phyloP scores from a whole-genome alignment of 208 protist species.

The Trypanosoma caninum region DNA sequence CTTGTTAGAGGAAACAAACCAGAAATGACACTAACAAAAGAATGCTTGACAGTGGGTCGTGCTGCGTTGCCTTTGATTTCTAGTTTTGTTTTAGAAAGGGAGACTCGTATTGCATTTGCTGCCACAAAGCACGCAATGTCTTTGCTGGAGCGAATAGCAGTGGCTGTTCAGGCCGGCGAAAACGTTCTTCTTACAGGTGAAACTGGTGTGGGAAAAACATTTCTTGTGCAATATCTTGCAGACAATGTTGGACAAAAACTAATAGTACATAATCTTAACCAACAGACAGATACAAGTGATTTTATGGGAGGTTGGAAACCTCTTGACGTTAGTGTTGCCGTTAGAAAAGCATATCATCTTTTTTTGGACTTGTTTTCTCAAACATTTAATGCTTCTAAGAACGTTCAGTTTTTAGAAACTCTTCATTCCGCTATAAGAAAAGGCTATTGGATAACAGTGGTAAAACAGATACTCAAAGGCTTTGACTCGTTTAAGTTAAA shows the following conservation, averaged over 20 bases:
- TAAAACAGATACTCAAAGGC: slow-evolving; percentile 76
- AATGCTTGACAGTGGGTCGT: slow-evolving; percentile 63
- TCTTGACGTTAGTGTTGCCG: slow-evolving; percentile 88
- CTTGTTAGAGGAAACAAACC: slow-evolving; percentile 70
- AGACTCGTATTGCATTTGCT: slow-evolving; percentile 90
- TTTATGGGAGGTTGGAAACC: slow-evolving; percentile 99
- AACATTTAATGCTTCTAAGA: slow-evolving; percentile 91
- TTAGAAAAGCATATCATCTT: slow-evolving; percentile 59
- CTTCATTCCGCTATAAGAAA: slow-evolving; percentile 59
- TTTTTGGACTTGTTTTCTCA: slow-evolving; percentile 94
- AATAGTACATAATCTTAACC: slow-evolving; percentile 98
- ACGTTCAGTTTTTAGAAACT: slow-evolving; percentile 66
- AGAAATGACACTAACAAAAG: slow-evolving; percentile 32
- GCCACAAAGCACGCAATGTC: slow-evolving; percentile 92
- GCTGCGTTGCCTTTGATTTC: slow-evolving; percentile 49
- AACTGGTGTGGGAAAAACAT: slow-evolving; percentile 97
- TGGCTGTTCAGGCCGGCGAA: slow-evolving; percentile 91
- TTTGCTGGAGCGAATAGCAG: slow-evolving; percentile 94
- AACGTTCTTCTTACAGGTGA: slow-evolving; percentile 98
- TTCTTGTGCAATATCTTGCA: slow-evolving; percentile 91
- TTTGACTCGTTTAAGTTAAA: slow-evolving; percentile 66
- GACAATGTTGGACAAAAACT: slow-evolving; percentile 91
- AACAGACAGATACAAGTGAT: slow-evolving; percentile 98
- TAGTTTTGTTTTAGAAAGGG: slow-evolving; percentile 25
- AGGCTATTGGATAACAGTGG: slow-evolving; percentile 57